Evolutionary conservation across 352 stramenopile species (phyloP).

Genomic region (Detonula confervacea): DNA sequence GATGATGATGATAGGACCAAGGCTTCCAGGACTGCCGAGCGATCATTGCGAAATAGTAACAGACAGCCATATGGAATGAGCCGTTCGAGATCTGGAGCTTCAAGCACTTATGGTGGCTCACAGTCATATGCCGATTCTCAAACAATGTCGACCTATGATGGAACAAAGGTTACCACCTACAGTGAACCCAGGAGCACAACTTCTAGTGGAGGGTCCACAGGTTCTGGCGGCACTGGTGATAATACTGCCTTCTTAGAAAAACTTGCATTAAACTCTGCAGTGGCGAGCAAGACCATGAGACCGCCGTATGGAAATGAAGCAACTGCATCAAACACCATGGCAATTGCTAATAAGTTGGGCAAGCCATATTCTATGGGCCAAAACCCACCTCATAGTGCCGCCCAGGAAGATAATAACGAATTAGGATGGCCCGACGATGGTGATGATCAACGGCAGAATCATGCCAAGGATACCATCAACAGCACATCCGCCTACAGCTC

Average conservation of each 20-base stretch:
- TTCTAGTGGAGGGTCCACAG: constrained; percentile 42
- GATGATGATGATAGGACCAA: constrained; percentile 42
- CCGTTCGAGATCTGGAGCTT: neutral
- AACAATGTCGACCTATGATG: constrained; percentile 18
- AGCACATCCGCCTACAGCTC: constrained; percentile 25
- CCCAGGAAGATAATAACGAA: constrained; percentile 8
- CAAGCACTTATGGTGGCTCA: constrained; percentile 8
- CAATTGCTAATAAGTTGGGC: constrained; percentile 41
- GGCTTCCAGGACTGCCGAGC: constrained; percentile 18
- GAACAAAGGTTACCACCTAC: constrained; percentile 11
- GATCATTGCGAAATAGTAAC: constrained; percentile 1
- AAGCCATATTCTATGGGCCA: constrained; percentile 50
- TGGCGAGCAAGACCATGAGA: constrained; percentile 46
- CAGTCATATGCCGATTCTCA: neutral
- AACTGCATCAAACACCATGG: constrained; percentile 1
- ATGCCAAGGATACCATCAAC: constrained; percentile 17
- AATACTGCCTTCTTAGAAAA: constrained; percentile 75
- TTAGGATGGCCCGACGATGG: constrained; percentile 44
- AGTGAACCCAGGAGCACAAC: neutral
- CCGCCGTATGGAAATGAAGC: constrained; percentile 22
- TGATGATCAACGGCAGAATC: constrained; percentile 18
- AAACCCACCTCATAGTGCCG: constrained; percentile 5
- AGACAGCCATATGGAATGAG: neutral
- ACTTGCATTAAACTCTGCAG: constrained; percentile 68
- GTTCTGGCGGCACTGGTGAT: constrained; percentile 55